phyloP scores from a whole-genome alignment of 306 rosid genomes.

The Vigna hirtella region DNA sequence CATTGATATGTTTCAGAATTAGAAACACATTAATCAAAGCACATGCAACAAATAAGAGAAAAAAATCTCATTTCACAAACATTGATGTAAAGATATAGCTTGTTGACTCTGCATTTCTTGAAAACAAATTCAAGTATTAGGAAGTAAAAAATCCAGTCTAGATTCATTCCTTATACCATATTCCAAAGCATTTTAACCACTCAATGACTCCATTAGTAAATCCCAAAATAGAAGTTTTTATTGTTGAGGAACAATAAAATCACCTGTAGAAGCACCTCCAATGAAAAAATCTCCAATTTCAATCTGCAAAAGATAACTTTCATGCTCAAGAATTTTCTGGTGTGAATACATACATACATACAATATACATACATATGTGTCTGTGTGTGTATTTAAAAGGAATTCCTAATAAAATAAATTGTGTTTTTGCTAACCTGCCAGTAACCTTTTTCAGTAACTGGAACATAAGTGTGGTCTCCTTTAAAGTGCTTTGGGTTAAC shows the following conservation, averaged over 20 bases:
- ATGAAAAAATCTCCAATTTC: constrained; percentile 79
- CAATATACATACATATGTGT: background rate
- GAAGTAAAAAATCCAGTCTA: background rate
- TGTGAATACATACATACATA: background rate
- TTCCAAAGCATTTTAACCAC: constrained; percentile 31
- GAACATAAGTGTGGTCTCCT: constrained; percentile 82
- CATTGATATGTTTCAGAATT: constrained; percentile 32
- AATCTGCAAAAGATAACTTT: constrained; percentile 58
- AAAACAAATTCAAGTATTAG: background rate
- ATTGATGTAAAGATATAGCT: constrained; percentile 9
- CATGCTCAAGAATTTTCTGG: background rate
- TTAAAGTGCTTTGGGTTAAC: constrained; percentile 73
- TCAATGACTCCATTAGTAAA: background rate
- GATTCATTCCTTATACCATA: constrained; percentile 2
- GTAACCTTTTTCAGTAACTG: constrained; percentile 80
- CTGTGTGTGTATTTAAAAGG: background rate
- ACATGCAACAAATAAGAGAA: constrained; percentile 12
- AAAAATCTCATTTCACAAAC: background rate
- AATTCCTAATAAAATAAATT: constrained; percentile 27
- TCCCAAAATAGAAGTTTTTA: constrained; percentile 11
- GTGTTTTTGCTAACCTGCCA: constrained; percentile 73
- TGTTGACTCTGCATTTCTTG: background rate
- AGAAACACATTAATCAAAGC: constrained; percentile 28
- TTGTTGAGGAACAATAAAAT: constrained; percentile 30
- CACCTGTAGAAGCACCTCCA: constrained; percentile 85